phyloP scores from a whole-genome alignment of 805 yeast species.

The Kazachstania martiniae region DNA sequence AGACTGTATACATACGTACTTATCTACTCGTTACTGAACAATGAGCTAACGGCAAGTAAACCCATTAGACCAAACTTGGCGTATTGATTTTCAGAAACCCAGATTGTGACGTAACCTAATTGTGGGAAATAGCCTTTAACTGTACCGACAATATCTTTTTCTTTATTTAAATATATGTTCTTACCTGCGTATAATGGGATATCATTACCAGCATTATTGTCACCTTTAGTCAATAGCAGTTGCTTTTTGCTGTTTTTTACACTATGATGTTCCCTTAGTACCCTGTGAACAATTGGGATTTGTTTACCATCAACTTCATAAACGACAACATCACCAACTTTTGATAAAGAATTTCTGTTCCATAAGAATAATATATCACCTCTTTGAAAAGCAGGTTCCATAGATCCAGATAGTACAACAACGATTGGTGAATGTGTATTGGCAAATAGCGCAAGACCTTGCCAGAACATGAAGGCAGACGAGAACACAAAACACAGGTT shows the following conservation, averaged over 20 bases:
- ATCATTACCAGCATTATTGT: conserved; percentile 89
- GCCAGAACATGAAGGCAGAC: conserved; percentile 89
- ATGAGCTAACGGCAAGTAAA: conserved; percentile 56
- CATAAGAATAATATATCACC: conserved; percentile 89
- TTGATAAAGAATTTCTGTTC: conserved; percentile 60
- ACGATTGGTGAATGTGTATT: conserved; percentile 89
- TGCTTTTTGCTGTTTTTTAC: conserved; percentile 37
- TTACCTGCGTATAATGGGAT: conserved; percentile 69
- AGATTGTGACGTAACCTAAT: conserved; percentile 83
- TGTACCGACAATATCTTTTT: conserved; percentile 73
- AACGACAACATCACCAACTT: conserved; percentile 90
- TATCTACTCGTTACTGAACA: conserved; percentile 49
- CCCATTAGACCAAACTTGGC: conserved; percentile 74
- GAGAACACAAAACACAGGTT: conserved; percentile 71
- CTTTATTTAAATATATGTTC: conserved; percentile 66
- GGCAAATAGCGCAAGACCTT: conserved; percentile 61
- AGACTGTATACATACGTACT: too few species aligned
- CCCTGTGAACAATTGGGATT: conserved; percentile 96
- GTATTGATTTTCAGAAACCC: conserved; percentile 79
- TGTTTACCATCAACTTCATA: conserved; percentile 69
- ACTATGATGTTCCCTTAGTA: conserved; percentile 64
- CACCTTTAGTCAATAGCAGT: conserved; percentile 85
- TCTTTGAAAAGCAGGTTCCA: conserved; percentile 99
- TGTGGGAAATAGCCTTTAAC: conserved; percentile 89
- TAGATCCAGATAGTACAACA: conserved; percentile 93